These are phyloP conservation scores for Drosera spatulata DNA, from an alignment of 179 eudicot genomes.

Conservation along the genomic window DNA sequence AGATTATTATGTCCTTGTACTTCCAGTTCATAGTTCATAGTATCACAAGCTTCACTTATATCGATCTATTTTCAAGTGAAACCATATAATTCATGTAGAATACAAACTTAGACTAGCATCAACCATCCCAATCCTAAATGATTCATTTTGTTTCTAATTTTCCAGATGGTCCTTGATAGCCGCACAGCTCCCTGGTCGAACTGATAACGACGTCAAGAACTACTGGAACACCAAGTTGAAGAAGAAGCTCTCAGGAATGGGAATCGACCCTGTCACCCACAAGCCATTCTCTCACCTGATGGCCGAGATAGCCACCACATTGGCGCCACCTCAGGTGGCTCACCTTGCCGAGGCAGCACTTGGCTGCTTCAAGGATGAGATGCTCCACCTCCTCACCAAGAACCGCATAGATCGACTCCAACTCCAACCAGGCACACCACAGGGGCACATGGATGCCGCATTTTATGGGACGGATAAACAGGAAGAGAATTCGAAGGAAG, in stretches of 20 bases:
- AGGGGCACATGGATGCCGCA: slow-evolving; percentile 8
- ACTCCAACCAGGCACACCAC: slow-evolving; percentile 28
- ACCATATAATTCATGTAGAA: no score
- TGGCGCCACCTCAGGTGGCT: slow-evolving; percentile 84
- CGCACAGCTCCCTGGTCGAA: slow-evolving; percentile 87
- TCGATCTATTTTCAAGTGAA: no score
- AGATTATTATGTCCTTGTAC: background rate
- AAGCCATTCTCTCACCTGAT: slow-evolving; percentile 94
- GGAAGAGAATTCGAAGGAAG: slow-evolving; percentile 43
- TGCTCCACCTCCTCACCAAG: slow-evolving; percentile 92
- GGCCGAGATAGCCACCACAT: slow-evolving; percentile 79
- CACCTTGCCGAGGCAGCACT: slow-evolving; percentile 88
- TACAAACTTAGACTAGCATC: no score
- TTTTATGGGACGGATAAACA: slow-evolving; percentile 16
- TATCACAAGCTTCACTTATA: no score
- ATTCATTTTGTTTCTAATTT: background rate
- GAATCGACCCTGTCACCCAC: slow-evolving; percentile 94
- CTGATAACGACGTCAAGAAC: slow-evolving; percentile 92
- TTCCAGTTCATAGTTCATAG: no score
- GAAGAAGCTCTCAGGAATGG: slow-evolving; percentile 95
- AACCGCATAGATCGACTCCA: slow-evolving; percentile 51
- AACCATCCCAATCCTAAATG: no score
- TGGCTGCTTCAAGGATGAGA: slow-evolving; percentile 93
- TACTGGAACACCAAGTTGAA: slow-evolving; percentile 96
- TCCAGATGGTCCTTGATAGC: slow-evolving; percentile 91